Evolutionary conservation across 176 grass and related monocot species (phyloP).

Genomic region (Melocanna baccifera): DNA sequence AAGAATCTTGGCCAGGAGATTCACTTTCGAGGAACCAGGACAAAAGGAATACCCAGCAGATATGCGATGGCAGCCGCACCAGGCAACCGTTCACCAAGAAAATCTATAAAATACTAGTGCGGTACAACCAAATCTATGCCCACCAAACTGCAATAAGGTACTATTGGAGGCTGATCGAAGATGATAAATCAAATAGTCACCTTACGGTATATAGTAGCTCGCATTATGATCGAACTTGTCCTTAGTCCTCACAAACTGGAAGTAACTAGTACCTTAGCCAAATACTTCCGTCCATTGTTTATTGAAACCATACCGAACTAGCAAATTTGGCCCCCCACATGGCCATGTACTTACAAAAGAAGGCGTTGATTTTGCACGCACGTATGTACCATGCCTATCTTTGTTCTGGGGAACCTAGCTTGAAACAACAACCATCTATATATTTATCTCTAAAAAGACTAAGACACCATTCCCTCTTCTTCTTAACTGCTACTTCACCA

Average conservation of each 20-base stretch:
- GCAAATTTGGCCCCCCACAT: neutral
- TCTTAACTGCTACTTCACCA: neutral
- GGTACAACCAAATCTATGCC: neutral
- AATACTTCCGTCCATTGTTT: neutral
- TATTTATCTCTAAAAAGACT: neutral
- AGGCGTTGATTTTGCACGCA: neutral
- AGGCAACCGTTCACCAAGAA: neutral
- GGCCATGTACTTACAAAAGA: neutral
- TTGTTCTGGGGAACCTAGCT: neutral
- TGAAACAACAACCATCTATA: neutral
- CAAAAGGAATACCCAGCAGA: neutral
- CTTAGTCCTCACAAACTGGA: neutral
- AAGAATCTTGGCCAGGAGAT: neutral
- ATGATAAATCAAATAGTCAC: neutral
- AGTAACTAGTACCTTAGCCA: neutral
- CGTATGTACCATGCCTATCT: neutral
- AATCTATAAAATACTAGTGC: neutral
- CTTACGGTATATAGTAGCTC: neutral
- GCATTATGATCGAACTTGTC: neutral
- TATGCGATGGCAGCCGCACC: neutral
- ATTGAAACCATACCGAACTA: neutral
- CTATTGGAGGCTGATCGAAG: neutral
- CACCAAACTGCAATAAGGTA: neutral
- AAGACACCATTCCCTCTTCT: neutral
- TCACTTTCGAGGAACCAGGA: neutral